Conservation (phyloP, 2,329 filamentous ascomycete species). For the Canariomyces notabilis region DNA sequence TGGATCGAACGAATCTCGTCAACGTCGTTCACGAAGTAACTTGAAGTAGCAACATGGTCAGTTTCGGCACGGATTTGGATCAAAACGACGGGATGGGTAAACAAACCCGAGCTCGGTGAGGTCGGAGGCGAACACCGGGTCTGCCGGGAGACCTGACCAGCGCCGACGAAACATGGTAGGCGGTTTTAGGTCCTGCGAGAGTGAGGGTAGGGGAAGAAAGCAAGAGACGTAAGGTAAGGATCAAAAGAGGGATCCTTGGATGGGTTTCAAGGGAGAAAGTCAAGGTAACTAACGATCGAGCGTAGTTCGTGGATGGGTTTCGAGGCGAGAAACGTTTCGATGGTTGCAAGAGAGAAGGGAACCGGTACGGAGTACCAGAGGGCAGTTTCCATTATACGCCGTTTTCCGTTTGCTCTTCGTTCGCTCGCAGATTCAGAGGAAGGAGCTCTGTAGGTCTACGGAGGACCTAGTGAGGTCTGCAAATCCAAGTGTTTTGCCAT, state of each 20-base stretch:
- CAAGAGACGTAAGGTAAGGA: background rate
- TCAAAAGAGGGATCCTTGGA: background rate
- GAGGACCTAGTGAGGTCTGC: too few relatives aligned
- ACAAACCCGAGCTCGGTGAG: conserved; percentile 68
- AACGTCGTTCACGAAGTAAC: conserved; percentile 71
- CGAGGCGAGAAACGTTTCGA: too few relatives aligned
- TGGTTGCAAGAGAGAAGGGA: too few relatives aligned
- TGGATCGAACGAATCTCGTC: conserved; percentile 70
- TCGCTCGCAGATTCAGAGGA: too few relatives aligned
- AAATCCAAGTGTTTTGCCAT: background rate
- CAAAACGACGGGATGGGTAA: background rate
- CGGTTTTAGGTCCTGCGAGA: background rate
- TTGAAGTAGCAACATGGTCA: conserved; percentile 32
- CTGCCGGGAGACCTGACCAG: conserved; percentile 63
- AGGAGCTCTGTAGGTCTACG: too few relatives aligned
- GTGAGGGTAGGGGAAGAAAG: background rate
- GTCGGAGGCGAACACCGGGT: conserved; percentile 60
- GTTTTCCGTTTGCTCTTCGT: too few relatives aligned
- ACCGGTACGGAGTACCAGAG: too few relatives aligned
- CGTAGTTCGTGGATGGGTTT: too few relatives aligned
- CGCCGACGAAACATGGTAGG: conserved; percentile 68
- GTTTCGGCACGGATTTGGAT: background rate
- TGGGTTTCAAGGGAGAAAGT: too few relatives aligned
- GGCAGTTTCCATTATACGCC: too few relatives aligned
- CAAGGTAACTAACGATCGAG: too few relatives aligned